Conservation (phyloP, 345 rosid genomes). For the Brassica cretica region DNA sequence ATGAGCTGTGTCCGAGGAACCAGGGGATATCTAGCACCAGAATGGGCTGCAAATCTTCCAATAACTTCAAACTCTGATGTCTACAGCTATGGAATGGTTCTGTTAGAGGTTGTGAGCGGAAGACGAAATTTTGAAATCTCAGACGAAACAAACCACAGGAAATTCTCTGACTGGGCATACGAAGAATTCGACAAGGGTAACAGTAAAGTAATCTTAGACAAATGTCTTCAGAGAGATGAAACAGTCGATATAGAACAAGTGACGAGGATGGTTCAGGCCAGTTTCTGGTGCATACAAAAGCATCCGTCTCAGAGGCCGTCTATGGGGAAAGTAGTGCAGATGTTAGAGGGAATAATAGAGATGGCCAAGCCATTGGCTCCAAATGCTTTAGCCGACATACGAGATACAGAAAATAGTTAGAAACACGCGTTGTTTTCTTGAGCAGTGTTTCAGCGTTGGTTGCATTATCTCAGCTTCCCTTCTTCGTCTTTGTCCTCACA, state of each 20-base stretch:
- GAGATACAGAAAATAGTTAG: not conserved
- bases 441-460: not conserved
- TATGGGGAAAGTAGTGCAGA: conserved; percentile 60
- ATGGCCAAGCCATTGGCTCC: conserved; percentile 56
- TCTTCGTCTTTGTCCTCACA: not conserved
- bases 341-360: conserved; percentile 59
- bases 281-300: conserved; percentile 66
- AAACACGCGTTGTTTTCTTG: not conserved
- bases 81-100: conserved; percentile 65
- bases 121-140: conserved; percentile 48
- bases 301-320: conserved; percentile 58
- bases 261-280: conserved; percentile 43
- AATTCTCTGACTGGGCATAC: conserved; percentile 64
- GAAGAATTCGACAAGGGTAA: conserved; percentile 58
- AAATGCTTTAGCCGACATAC: conserved; percentile 38
- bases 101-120: conserved; percentile 60
- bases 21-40: conserved; percentile 59
- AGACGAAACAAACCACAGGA: conserved; percentile 44
- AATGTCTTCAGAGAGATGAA: conserved; percentile 41
- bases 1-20: conserved; percentile 47
- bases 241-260: conserved; percentile 49
- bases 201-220: conserved; percentile 38
- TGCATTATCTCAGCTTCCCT: not conserved
- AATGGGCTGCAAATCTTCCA: conserved; percentile 53
- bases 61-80: conserved; percentile 59